Percentiles rank a stretch among this genome's conserved stretches.
These are phyloP conservation scores for Coemansia sp. DNA, from an alignment of 192 early-diverging fungal genomes.

Conservation along the genomic window DNA sequence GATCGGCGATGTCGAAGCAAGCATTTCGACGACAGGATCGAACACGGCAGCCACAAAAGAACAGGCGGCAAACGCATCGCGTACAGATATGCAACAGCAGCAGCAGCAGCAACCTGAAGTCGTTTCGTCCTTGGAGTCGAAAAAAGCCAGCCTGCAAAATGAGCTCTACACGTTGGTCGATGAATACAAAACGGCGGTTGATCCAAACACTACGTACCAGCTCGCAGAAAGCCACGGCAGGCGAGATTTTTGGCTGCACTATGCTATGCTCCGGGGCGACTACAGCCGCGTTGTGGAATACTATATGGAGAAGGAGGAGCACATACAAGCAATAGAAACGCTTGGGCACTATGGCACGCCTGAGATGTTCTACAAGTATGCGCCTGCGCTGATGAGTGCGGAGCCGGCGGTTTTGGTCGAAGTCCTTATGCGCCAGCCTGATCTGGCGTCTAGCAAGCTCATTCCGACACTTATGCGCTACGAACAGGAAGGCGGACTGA, in stretches of 20 bases:
- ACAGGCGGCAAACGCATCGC: background rate
- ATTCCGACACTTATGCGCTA: constrained; percentile 90
- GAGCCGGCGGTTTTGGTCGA: constrained; percentile 84
- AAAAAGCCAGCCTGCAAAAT: constrained; percentile 58
- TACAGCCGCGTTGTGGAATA: constrained; percentile 84
- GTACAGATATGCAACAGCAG: constrained; percentile 2
- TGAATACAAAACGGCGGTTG: constrained; percentile 65
- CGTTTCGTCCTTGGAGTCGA: background rate
- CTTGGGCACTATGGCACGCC: constrained; percentile 78
- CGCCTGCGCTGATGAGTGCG: constrained; percentile 82
- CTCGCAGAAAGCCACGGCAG: constrained; percentile 87
- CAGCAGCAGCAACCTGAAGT: constrained; percentile 55
- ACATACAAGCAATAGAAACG: constrained; percentile 73
- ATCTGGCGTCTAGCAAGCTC: constrained; percentile 79
- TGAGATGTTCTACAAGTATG: constrained; percentile 88
- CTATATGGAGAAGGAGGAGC: constrained; percentile 80
- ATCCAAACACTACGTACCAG: constrained; percentile 74
- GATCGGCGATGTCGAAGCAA: constrained; percentile 68
- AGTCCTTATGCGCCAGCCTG: constrained; percentile 82
- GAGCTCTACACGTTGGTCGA: constrained; percentile 77
- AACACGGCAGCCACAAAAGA: constrained; percentile 8
- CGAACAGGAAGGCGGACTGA: constrained; percentile 54
- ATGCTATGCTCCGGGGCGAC: constrained; percentile 82
- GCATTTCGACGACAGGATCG: constrained; percentile 41
- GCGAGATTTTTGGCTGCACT: constrained; percentile 78